Evolutionary conservation across 2,329 filamentous ascomycete genomes (phyloP), one percentile per base, ranked within the genome.

Genomic region (Thielaviopsis ethacetica): DNA sequence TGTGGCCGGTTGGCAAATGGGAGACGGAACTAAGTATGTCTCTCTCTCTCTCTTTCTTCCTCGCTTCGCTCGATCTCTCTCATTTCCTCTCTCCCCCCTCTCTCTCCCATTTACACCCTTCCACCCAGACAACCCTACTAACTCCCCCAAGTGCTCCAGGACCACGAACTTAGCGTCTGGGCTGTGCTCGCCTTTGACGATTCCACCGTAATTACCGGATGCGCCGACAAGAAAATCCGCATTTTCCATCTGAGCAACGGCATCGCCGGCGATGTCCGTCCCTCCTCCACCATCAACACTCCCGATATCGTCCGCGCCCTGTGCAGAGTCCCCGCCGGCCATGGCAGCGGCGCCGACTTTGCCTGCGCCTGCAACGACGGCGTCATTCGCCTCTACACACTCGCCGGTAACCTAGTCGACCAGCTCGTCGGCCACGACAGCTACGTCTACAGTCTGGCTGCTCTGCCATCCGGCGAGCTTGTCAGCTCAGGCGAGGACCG

Each of bases 331-430:
- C 85, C 88, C 0, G 69, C 76, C 24, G 81, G 81, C 26, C 88
- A 95, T 68, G 78, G 85, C 17, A 91, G 85, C 22, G 87, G 88
- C 13, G 91, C 90, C 19, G 85, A 95, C n/a, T 91, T 98, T 68
- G 93, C 91, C 53, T 95, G 91, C 51, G 91, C 93, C 17, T 88
- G 89, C 65, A 98, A 97, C 67, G 93, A 98, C 67, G 88, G 89
- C 27, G 75, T 91, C 21, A 86, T 98, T 62, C 82, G 91, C 53
- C 71, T 97, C 4, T 98, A 91, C 86, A 93, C 85, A 41, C 68
- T 95, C 26, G 81, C 85, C 57, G 93, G 93, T 0, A 76, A 84
- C 55, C 79, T 88, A 61, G 76, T 95, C 12, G 85, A 79, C 10
- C 84, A 91, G 69, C 76, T 98, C 2, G 80, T 84, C 61, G 93